Base-by-base conservation (phyloP, 805 yeast species). In the Nakazawaea populi region DNA sequence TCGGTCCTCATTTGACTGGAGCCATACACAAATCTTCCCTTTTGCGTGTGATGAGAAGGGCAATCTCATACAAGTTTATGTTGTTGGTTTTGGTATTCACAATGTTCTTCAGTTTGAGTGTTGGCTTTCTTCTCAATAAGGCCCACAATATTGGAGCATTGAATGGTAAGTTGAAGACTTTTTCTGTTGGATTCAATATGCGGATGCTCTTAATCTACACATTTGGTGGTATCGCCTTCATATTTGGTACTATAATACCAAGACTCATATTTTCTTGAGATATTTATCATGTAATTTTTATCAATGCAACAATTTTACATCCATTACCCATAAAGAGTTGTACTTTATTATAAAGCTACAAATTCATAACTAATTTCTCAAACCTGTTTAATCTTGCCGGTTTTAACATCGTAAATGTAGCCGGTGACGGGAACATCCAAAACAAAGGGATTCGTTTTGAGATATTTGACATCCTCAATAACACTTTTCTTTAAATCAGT, bases 361-460 rank as follows among this genome's bases (percentile, higher is more conserved):
- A 32, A 32, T 32, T 37, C 9, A 34, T 9, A 34, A 10, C 9
- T 34, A 3, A 2, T 34, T 10, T 10, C 9, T 37, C 18, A 37
- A 29, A 68, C 66, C 53, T 60, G 60, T n/a, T 54, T 57, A 52
- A 69, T 62, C 40, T 47, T 51, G 8, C 75, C 75, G 4, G 62
- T 61, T 54, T 64, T 63, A 30, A 70, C 74, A 49, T 70, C 71
- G 47, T 71, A 71, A 40, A 69, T 56, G 43, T 70, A 71, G 1
- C 75, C 75, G 14, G 69, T 56, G 32, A 70, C 56, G 6, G 73
- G 72, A 10, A 69, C 71, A 53, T 70, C 69, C 41, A 64, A 55
- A 1, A 71, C 70, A 48, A 64, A 65, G 3, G 64, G 60, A 51
- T 56, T 58, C 18, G 54, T 50, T 49, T 66, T 59, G 44, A 71